Evolutionary conservation across 2,329 filamentous ascomycete species (phyloP).

Genomic region (Diaporthe batatas): DNA sequence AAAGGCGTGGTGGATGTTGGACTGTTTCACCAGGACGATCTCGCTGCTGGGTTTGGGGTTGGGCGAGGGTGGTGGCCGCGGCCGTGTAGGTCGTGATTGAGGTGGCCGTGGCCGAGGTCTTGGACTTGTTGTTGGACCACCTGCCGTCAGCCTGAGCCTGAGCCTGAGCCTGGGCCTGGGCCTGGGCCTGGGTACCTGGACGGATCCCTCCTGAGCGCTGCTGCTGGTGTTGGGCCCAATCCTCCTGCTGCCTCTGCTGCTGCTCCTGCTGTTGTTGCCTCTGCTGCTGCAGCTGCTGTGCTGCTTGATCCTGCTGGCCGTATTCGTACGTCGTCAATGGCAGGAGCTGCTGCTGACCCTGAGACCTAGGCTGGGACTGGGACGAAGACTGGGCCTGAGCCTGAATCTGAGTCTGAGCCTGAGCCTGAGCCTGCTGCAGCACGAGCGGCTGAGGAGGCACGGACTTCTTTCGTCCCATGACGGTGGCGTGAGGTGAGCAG

Average conservation of each 20-base stretch:
- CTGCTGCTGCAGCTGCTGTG: conserved; percentile 6
- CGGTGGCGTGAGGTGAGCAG: conserved; percentile 23
- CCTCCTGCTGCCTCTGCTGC: background rate
- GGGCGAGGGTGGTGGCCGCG: conserved; percentile 21
- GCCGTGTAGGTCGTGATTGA: background rate
- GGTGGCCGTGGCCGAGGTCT: conserved; percentile 25
- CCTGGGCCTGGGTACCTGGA: conserved; percentile 18
- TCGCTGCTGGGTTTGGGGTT: conserved; percentile 36
- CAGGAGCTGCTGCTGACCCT: conserved; percentile 8
- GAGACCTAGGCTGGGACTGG: background rate
- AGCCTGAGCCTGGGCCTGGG: conserved; percentile 8
- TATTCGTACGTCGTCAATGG: background rate
- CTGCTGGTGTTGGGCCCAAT: background rate
- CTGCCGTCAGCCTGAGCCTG: conserved; percentile 22
- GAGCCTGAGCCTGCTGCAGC: conserved; percentile 30
- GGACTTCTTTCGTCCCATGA: conserved; percentile 42
- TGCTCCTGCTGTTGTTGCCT: background rate
- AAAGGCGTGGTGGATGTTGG: conserved; percentile 42
- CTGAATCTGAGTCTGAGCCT: conserved; percentile 21
- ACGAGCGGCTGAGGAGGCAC: conserved; percentile 38
- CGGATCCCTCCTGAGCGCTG: background rate
- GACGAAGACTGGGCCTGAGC: no score
- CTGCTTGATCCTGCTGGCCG: conserved; percentile 11
- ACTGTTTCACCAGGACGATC: conserved; percentile 47
- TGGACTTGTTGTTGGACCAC: conserved; percentile 28